Evolutionary conservation across 495 filamentous ascomycete genomes (phyloP), one percentile per base, ranked within the genome.

Genomic region (Hyphodiscus hymeniophilus): DNA sequence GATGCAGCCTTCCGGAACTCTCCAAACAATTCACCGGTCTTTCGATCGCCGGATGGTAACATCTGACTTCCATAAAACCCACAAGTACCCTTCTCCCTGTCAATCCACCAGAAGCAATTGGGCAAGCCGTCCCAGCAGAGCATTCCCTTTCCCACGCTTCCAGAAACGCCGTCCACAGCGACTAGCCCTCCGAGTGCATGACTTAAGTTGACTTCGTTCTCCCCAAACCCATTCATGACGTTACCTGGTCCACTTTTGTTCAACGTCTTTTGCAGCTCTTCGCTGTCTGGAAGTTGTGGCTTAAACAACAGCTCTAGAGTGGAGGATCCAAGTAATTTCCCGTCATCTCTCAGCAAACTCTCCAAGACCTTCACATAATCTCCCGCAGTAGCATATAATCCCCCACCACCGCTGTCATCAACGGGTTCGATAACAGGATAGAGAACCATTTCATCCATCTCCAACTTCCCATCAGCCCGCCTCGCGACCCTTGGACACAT

Each of bases 221-320:
- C 22, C 11, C 73, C 73, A 18, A 31, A 50, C 24, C 21, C 46
- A 35, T 15, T 42, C 5, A 18, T 4, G 4, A 15, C 34, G 6
- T n/a, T 15, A n/a, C 5, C 34, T 5, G 17, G 13, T n/a, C 17
- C 17, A 18, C 5, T 18, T 6, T n/a, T n/a, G 6, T 18, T 36
- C 13, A 36, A 36, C 17, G 4, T 36, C 13, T 36, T n/a, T 6
- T 36, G 17, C 17, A 36, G 13, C 34, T 36, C 34, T 6, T 15
- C 34, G 13, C 13, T 36, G 34, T 36, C 17, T 6, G 33, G 20
- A 26, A 70, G 56, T 11, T 63, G 60, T 12, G 63, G 52, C 43
- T 51, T 44, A 53, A 75, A 76, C 62, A 77, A 67, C 38, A 54
- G 36, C 7, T 70, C 65, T 12, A 68, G 57, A 10, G 63, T 67